Evolutionary conservation across 2,329 filamentous ascomycete species (phyloP).

Genomic region (Paecilomyces variotii): DNA sequence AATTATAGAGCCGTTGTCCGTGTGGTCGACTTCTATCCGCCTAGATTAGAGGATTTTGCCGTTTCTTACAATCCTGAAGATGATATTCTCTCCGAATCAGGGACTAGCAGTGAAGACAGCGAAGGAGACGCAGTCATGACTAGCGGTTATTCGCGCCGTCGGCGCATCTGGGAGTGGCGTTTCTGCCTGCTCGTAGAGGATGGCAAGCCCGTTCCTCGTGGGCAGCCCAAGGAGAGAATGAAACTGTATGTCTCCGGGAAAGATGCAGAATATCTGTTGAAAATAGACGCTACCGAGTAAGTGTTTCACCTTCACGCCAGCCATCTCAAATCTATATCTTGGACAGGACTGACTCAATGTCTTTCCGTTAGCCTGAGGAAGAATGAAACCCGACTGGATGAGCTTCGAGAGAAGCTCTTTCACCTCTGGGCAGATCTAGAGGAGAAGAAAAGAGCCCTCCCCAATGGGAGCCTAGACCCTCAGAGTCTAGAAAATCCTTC

Average conservation of each 20-base stretch:
- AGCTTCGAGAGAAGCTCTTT: conserved; percentile 63
- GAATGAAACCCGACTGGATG: conserved; percentile 41
- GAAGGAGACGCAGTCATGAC: conserved; percentile 5
- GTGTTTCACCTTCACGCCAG: conserved; percentile 14
- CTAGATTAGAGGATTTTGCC: conserved; percentile 63
- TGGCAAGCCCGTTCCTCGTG: conserved; percentile 34
- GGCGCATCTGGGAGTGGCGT: conserved; percentile 65
- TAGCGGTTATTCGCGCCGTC: background rate
- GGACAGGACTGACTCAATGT: conserved; percentile 1
- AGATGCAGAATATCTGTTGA: conserved; percentile 50
- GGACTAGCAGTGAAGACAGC: conserved; percentile 21
- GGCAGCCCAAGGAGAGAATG: conserved; percentile 42
- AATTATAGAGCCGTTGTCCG: conserved; percentile 63
- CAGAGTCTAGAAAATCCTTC: conserved; percentile 23
- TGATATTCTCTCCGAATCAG: conserved; percentile 40
- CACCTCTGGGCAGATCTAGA: conserved; percentile 80
- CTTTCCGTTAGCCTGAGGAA: conserved; percentile 44
- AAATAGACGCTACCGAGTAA: conserved; percentile 48
- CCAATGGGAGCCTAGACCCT: conserved; percentile 12
- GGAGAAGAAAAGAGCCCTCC: conserved; percentile 51
- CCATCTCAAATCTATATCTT: background rate
- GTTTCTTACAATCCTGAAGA: conserved; percentile 42
- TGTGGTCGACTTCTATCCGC: conserved; percentile 75
- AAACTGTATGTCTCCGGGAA: conserved; percentile 61
- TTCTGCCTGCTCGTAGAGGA: conserved; percentile 77